phyloP scores from a whole-genome alignment of 2,329 filamentous ascomycete species.

The Colletotrichum karsti region DNA sequence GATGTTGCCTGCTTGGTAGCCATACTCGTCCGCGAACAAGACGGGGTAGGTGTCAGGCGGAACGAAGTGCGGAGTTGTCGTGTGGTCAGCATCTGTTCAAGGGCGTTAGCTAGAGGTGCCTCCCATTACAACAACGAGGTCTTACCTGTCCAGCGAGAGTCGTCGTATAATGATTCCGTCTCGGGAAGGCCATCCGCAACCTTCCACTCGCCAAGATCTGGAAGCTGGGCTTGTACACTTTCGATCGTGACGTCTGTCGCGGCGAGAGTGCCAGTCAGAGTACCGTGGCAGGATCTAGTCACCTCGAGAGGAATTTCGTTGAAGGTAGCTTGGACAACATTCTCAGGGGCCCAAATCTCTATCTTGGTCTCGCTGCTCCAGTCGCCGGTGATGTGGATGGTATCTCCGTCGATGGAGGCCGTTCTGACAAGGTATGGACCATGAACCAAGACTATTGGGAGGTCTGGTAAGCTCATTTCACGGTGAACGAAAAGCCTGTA shows the following conservation, averaged over 20 bases:
- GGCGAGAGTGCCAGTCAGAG: background rate
- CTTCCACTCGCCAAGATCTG: background rate
- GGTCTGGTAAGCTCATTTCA: background rate
- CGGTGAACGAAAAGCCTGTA: background rate
- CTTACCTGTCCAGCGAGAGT: too few species aligned
- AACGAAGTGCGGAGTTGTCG: too few species aligned
- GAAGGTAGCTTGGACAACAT: background rate
- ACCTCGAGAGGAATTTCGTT: background rate
- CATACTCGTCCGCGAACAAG: background rate
- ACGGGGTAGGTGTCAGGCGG: background rate
- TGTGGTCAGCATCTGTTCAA: too few species aligned
- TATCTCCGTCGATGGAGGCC: background rate
- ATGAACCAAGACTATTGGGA: background rate
- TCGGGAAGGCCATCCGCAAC: background rate
- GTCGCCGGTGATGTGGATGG: background rate
- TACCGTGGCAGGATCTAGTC: background rate
- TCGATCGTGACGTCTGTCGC: background rate
- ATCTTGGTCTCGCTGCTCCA: background rate
- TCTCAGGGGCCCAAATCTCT: background rate
- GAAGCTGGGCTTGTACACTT: too few species aligned
- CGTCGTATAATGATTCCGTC: too few species aligned
- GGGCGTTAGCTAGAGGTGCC: too few species aligned
- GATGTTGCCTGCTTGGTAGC: background rate
- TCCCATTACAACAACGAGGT: too few species aligned
- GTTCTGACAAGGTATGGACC: background rate